phyloP scores from a whole-genome alignment of 495 filamentous ascomycete species.

The Evernia prunastri region DNA sequence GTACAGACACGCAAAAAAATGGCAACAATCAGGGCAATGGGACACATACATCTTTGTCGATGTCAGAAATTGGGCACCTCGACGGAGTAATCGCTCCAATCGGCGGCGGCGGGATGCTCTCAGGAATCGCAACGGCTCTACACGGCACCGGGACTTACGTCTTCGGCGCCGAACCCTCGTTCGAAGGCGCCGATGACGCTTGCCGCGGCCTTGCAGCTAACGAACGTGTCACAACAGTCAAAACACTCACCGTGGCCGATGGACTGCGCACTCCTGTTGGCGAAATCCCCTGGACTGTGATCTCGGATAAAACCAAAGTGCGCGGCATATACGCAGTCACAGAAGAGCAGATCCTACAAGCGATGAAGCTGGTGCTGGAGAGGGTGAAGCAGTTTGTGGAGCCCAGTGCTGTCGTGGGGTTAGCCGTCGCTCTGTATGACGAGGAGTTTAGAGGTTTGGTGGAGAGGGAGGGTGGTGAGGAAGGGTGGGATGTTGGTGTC shows the following conservation, averaged over 20 bases:
- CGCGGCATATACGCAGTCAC: slow-evolving; percentile 67
- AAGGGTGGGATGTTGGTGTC: slow-evolving; percentile 81
- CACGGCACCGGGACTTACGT: slow-evolving; percentile 54
- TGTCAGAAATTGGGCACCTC: slow-evolving; percentile 31
- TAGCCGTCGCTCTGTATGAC: slow-evolving; percentile 78
- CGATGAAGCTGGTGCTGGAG: slow-evolving; percentile 76
- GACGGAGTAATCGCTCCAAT: slow-evolving; percentile 81
- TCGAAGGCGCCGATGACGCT: slow-evolving; percentile 79
- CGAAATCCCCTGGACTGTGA: slow-evolving; percentile 68
- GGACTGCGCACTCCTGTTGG: slow-evolving; percentile 84
- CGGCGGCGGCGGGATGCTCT: slow-evolving; percentile 84
- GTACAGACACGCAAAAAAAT: neutral
- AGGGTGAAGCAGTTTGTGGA: slow-evolving; percentile 89
- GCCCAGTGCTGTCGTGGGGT: slow-evolving; percentile 77
- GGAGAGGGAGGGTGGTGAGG: slow-evolving; percentile 60
- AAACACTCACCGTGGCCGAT: slow-evolving; percentile 79
- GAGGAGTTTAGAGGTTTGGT: slow-evolving; percentile 72
- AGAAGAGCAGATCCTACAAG: slow-evolving; percentile 74
- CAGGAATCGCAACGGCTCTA: slow-evolving; percentile 72
- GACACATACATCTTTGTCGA: neutral
- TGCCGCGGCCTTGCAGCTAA: slow-evolving; percentile 57
- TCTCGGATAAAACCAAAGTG: slow-evolving; percentile 66
- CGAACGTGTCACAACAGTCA: slow-evolving; percentile 57
- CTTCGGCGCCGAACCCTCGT: slow-evolving; percentile 87
- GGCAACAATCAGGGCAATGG: neutral